Evolutionary conservation across 2,329 filamentous ascomycete genomes (phyloP), one percentile per base, ranked within the genome.

Genomic region (Colletotrichum brevisporum): DNA sequence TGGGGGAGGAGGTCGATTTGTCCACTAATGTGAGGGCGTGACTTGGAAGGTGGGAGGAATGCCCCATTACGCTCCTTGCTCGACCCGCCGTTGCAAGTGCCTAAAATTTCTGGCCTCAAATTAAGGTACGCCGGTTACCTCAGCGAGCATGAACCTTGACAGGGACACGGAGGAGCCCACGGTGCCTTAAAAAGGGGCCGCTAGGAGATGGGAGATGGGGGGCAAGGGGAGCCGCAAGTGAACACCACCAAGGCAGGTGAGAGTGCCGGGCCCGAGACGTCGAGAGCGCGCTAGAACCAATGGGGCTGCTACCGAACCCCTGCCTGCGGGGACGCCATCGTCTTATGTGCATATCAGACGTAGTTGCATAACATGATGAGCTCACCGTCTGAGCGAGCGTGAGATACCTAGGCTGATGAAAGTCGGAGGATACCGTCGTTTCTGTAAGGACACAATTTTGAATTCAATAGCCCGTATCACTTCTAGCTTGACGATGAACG

Each of bases 1-100:
- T 65, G 59, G 27, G 50, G 54, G 56, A 36, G 56, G 48, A 56
- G 52, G 67, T 56, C 55, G 62, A 67, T 52, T 69, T 67, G 67
- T 67, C 67, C 67, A 69, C 67, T 69, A 69, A 67, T 67, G 31
- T 61, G 56, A 69, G 63, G 56, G 55, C 67, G 63, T 69, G 62
- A 69, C 67, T 69, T 69, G 62, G 67, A 67, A 67, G 63, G 66
- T 66, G 66, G 62, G 60, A 66, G 62, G 48, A 66, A 67, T 60
- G 67, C 50, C 67, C 67, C 52, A 63, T 63, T 63, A 58, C 67
- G 56, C 56, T 60, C 31, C 56, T 48, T 61, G 56, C 56, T 60
- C 31, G 62, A 69, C 63, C 63, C 62, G 63, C 67, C 67, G 56
- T 53, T 67, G 16, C 18, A 39, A 67, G 62, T 69, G 67, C 67